These are phyloP conservation scores for Yamadazyma kitorensis DNA, from an alignment of 805 yeast species.

Conservation along the genomic window DNA sequence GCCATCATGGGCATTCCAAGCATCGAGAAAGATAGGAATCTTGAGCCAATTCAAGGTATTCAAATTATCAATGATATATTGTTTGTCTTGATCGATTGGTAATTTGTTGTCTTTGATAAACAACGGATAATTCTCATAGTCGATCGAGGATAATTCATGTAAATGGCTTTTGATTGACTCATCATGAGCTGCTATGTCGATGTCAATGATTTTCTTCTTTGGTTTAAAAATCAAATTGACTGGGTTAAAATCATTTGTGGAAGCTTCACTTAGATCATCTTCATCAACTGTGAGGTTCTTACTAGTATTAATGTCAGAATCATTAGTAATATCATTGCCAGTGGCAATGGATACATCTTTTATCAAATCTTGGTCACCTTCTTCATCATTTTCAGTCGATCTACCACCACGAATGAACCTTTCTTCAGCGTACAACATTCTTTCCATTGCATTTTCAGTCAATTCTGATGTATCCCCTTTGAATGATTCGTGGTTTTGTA, in stretches of 20 bases:
- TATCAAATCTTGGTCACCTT: constrained; percentile 12
- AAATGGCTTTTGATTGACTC: constrained; percentile 15
- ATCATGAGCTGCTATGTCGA: constrained; percentile 25
- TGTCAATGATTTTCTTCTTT: constrained; percentile 17
- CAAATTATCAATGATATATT: constrained; percentile 48
- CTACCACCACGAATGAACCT: constrained; percentile 17
- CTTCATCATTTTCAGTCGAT: constrained; percentile 12
- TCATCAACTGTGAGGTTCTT: too few species aligned
- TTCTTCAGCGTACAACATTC: constrained; percentile 36
- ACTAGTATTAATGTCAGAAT: too few species aligned
- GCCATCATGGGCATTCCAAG: constrained; percentile 82
- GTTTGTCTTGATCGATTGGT: constrained; percentile 36
- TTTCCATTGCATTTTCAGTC: constrained; percentile 35
- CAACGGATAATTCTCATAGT: constrained; percentile 23
- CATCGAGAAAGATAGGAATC: constrained; percentile 66
- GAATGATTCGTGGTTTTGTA: constrained; percentile 32
- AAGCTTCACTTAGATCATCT: constrained; percentile 12
- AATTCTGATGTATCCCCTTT: constrained; percentile 41
- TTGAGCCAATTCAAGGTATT: constrained; percentile 73
- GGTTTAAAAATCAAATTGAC: constrained; percentile 11
- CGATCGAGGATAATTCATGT: constrained; percentile 14
- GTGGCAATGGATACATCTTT: neutral
- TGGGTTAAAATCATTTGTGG: constrained; percentile 9
- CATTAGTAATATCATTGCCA: constrained; percentile 1
- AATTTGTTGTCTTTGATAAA: constrained; percentile 23